Base-by-base conservation (phyloP, 768 basidiomycete genomes). In the Tulasnella sp. region DNA sequence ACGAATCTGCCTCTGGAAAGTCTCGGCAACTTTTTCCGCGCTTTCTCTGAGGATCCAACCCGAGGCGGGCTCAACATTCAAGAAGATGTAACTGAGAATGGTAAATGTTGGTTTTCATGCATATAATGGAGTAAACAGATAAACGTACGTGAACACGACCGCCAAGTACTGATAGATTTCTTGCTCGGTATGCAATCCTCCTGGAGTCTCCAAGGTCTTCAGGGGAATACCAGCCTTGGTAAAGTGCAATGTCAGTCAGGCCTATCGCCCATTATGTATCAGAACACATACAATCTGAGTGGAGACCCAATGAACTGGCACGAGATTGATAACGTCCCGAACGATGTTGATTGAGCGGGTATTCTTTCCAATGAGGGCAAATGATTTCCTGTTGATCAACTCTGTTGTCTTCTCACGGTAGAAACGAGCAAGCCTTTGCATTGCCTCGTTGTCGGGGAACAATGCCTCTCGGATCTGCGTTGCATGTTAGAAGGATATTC, bases 71-170 rank as follows among this genome's bases (percentile, higher is more conserved):
- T 83, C 80, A 19, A 77, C 67, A 45, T 86, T 77, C 29, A 87
- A 71, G 76, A 88, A 89, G 53, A 89, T 66, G 61, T 74, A 86
- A 35, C 84, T 87, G 56, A 4, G 5, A 1, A 12, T n/a, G 19
- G 24, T 16, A 9, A 28, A 15, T 48, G n/a, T n/a, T n/a, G n/a
- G n/a, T n/a, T n/a, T n/a, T n/a, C n/a, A n/a, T n/a, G 2, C 19
- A 19, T 10, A 32, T 15, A n/a, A 4, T 6, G 20, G 24, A 22
- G 16, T 15, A 1, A 15, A 2, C n/a, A 31, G 13, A 8, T 16
- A 15, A 4, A 65, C 78, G 57, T 53, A 84, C 78, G 75, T 65
- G 63, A 86, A 88, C 45, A 88, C 80, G 19, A 83, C 78, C 22
- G 73, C 69, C 6, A 87, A 71, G 33, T 79, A 77, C 15, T 70